Percentiles rank a stretch among this genome's conserved stretches.
Evolutionary conservation across 2,329 filamentous ascomycete species (phyloP).

Genomic region (Pseudocercospora vitis): DNA sequence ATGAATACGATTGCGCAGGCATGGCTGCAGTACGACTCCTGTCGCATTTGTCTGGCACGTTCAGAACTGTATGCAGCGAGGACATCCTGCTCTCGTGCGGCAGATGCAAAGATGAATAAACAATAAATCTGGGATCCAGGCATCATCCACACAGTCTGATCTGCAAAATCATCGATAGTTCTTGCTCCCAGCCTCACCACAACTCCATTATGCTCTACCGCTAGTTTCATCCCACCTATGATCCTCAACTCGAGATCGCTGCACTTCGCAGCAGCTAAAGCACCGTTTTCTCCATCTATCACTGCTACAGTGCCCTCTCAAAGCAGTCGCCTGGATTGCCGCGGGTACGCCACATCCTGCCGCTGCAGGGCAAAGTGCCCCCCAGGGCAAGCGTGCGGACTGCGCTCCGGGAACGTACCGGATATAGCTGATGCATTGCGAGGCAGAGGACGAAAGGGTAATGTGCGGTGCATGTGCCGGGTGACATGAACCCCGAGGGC

Average conservation of each 20-base stretch:
- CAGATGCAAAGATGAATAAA: no score
- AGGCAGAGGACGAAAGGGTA: slow-evolving; percentile 10
- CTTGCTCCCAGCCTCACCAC: background rate
- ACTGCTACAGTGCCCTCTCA: slow-evolving; percentile 14
- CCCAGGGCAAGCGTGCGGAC: slow-evolving; percentile 15
- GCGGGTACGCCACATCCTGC: background rate
- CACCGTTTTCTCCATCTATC: slow-evolving; percentile 10
- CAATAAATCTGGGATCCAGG: no score
- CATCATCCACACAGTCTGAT: no score
- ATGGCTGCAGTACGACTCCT: no score
- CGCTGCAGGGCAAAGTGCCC: slow-evolving; percentile 14
- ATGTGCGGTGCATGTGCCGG: slow-evolving; percentile 14
- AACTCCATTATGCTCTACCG: background rate
- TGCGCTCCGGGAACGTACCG: no score
- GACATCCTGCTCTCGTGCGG: no score
- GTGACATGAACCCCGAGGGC: background rate
- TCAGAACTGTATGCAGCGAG: no score
- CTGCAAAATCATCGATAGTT: no score
- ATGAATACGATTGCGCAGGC: no score
- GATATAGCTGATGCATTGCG: no score
- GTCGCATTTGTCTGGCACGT: no score
- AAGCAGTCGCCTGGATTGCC: slow-evolving; percentile 10
- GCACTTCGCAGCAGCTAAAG: slow-evolving; percentile 15
- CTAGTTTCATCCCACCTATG: background rate
- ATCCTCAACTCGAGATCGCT: slow-evolving; percentile 14